Conservation (phyloP, 495 filamentous ascomycete genomes). For the Friedmanniomyces simplex region DNA sequence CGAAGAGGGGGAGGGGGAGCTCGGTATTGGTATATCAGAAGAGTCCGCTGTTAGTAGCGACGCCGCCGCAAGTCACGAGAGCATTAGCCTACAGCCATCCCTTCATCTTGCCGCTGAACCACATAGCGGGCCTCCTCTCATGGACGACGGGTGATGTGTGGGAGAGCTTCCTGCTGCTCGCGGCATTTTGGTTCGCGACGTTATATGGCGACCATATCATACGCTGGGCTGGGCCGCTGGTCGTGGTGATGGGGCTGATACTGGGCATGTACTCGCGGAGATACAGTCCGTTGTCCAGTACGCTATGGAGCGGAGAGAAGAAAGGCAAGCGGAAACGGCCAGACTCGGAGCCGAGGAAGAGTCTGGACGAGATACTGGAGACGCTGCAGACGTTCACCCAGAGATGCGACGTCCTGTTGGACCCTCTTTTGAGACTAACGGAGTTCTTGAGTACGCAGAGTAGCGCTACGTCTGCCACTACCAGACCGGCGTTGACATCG, state of each 20-base stretch:
- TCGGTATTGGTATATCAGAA: conserved; percentile 92
- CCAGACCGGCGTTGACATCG: conserved; percentile 78
- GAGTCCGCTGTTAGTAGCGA: conserved; percentile 83
- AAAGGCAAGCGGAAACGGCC: conserved; percentile 44
- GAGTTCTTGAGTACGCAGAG: conserved; percentile 88
- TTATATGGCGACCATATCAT: conserved; percentile 78
- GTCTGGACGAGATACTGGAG: conserved; percentile 93
- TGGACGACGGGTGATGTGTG: conserved; percentile 91
- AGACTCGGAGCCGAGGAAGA: conserved; percentile 59
- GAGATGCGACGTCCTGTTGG: conserved; percentile 81
- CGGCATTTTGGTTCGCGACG: conserved; percentile 70
- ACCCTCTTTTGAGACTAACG: conserved; percentile 76
- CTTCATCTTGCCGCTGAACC: conserved; percentile 79
- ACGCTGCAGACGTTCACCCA: conserved; percentile 78
- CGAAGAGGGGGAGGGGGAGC: conserved; percentile 12
- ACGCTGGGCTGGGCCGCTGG: conserved; percentile 67
- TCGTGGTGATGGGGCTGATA: conserved; percentile 69
- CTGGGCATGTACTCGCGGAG: conserved; percentile 85
- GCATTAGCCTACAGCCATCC: conserved; percentile 90
- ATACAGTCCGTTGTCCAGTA: conserved; percentile 82
- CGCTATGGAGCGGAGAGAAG: conserved; percentile 53
- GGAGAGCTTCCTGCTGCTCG: conserved; percentile 89
- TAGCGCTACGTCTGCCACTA: conserved; percentile 85
- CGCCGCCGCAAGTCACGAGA: conserved; percentile 84
- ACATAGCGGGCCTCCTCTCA: conserved; percentile 68